These are phyloP conservation scores for Exophiala xenobiotica DNA, from an alignment of 2,329 filamentous ascomycete genomes.

Conservation along the genomic window DNA sequence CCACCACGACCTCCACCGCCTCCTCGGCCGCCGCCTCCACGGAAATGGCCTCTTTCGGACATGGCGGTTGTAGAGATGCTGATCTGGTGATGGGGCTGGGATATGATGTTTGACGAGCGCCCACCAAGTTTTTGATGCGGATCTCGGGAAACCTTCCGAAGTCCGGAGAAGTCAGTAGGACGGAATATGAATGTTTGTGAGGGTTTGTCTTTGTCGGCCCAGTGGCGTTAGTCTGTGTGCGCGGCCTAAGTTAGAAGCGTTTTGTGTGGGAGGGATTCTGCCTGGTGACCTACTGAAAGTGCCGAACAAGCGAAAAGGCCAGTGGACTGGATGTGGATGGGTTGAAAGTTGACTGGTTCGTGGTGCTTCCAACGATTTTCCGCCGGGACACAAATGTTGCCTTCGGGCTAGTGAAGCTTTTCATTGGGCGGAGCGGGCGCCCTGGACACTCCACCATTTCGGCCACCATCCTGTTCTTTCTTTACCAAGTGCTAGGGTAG, in stretches of 20 bases:
- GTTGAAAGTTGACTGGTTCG: not conserved
- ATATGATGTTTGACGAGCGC: constrained; percentile 1
- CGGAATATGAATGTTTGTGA: too few species aligned
- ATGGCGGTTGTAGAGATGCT: constrained; percentile 28
- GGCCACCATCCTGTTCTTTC: not conserved
- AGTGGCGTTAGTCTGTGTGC: not conserved
- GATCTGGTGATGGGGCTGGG: constrained; percentile 1
- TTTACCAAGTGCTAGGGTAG: not conserved
- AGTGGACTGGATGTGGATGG: not conserved
- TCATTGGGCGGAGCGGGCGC: constrained; percentile 6
- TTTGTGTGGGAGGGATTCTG: too few species aligned
- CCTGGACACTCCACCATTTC: not conserved
- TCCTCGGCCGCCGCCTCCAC: constrained; percentile 36
- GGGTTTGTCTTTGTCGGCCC: too few species aligned
- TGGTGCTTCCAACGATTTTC: not conserved
- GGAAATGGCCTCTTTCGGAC: constrained; percentile 54
- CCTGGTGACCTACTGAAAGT: not conserved
- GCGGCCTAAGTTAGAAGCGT: too few species aligned
- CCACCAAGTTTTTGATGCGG: not conserved
- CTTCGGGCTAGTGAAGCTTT: not conserved
- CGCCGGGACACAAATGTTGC: not conserved
- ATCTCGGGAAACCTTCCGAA: not conserved
- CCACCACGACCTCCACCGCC: constrained; percentile 43
- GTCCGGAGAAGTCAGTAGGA: not conserved
- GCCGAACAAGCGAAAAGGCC: not conserved